Evolutionary conservation across 805 yeast genomes (phyloP).

Genomic region (Ogataea methanolica): DNA sequence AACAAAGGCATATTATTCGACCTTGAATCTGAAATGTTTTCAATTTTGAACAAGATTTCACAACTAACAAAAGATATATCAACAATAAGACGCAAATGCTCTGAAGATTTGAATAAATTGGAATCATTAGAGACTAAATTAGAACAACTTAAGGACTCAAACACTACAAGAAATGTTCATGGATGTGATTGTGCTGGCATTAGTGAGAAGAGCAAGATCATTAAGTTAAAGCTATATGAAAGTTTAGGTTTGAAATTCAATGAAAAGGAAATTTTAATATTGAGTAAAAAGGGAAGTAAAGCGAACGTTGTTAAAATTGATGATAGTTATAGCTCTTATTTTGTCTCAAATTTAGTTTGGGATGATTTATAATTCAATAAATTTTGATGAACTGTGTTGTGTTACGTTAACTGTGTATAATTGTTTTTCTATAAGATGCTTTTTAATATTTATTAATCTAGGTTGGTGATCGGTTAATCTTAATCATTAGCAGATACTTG

Average conservation of each 20-base stretch:
- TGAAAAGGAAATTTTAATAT: conserved; percentile 41
- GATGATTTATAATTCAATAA: conserved; percentile 40
- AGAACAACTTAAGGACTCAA: conserved; percentile 13
- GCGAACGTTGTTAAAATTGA: conserved; percentile 49
- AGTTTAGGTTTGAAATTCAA: conserved; percentile 54
- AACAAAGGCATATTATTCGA: conserved; percentile 28
- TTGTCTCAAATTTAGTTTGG: conserved; percentile 76
- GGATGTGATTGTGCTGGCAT: not conserved
- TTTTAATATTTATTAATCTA: no score
- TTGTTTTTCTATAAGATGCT: not conserved
- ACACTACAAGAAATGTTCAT: conserved; percentile 18
- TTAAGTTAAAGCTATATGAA: conserved; percentile 57
- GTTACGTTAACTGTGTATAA: not conserved
- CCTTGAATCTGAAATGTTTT: conserved; percentile 42
- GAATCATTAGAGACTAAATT: conserved; percentile 29
- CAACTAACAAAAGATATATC: conserved; percentile 43
- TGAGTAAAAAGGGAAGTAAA: conserved; percentile 41
- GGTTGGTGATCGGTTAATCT: no score
- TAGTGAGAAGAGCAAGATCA: conserved; percentile 31
- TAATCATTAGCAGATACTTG: no score
- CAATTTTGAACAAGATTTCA: conserved; percentile 48
- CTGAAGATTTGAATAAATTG: conserved; percentile 33
- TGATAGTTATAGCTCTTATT: conserved; percentile 56
- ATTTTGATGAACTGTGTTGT: not conserved
- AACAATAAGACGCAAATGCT: conserved; percentile 34